Conservation (phyloP, 1,139 yeast species). For the Saccharomycopsis hybrid region DNA sequence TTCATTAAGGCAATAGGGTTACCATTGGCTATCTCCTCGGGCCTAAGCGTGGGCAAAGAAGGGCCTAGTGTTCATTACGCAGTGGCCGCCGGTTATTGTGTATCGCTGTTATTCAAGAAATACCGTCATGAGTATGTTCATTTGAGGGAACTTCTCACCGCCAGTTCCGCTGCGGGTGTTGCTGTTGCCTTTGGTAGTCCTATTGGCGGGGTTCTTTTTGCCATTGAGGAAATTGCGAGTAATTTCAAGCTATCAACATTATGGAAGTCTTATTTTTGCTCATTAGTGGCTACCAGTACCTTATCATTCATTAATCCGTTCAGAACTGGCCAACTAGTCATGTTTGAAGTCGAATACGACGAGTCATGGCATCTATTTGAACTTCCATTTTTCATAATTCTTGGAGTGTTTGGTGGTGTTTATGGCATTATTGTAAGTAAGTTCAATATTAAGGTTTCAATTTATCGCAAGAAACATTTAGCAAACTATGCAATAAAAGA, state of each 20-base stretch:
- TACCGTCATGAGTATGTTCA: constrained; percentile 33
- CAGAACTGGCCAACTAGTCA: constrained; percentile 86
- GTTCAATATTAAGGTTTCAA: constrained; percentile 70
- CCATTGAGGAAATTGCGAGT: constrained; percentile 70
- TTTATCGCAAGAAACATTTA: constrained; percentile 69
- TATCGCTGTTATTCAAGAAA: constrained; percentile 37
- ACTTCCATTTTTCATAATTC: constrained; percentile 65
- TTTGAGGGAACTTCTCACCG: constrained; percentile 48
- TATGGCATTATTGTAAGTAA: constrained; percentile 81
- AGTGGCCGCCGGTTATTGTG: constrained; percentile 67
- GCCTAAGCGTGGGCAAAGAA: constrained; percentile 75
- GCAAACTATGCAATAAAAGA: constrained; percentile 58
- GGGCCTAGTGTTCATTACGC: constrained; percentile 88
- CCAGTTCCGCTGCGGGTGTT: constrained; percentile 64
- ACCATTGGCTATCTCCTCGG: constrained; percentile 82
- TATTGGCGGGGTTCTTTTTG: constrained; percentile 64
- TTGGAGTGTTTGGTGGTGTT: constrained; percentile 88
- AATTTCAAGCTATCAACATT: constrained; percentile 71
- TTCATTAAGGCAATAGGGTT: constrained; percentile 70
- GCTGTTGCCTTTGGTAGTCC: constrained; percentile 74
- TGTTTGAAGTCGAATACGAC: constrained; percentile 84
- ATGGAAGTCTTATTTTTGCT: constrained; percentile 90
- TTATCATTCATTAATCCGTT: constrained; percentile 78
- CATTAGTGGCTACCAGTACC: constrained; percentile 80
- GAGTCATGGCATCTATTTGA: constrained; percentile 85